Conservation (phyloP, 2,329 filamentous ascomycete species). For the Sarocladium brachiariae region DNA sequence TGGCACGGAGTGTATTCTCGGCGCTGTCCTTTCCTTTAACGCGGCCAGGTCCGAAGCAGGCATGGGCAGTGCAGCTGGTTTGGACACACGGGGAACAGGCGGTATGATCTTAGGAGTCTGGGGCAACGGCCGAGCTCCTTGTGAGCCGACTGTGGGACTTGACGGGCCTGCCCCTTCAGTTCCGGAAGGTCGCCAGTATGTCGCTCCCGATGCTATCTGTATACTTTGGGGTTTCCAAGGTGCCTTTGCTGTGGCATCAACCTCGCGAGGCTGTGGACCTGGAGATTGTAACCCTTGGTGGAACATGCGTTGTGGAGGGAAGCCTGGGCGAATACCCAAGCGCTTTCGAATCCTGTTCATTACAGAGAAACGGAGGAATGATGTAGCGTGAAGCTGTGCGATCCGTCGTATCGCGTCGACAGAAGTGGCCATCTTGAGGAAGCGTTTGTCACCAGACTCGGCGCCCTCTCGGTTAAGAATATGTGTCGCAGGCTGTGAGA, state of each 20-base stretch:
- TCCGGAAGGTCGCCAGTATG: not conserved
- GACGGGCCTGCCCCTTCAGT: not conserved
- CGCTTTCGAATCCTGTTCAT: conserved; percentile 53
- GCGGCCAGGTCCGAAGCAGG: conserved; percentile 20
- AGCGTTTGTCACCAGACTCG: conserved; percentile 37
- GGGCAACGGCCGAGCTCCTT: not conserved
- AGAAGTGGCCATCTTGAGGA: conserved; percentile 40
- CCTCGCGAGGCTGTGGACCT: conserved; percentile 9
- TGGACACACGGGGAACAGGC: conserved; percentile 17
- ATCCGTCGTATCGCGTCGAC: conserved; percentile 24
- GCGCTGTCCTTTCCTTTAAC: conserved; percentile 21
- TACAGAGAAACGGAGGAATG: conserved; percentile 58
- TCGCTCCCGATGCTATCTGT: conserved; percentile 10
- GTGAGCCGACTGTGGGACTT: not conserved
- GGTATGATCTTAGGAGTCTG: conserved; percentile 9
- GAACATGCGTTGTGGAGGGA: conserved; percentile 16
- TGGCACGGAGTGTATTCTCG: conserved; percentile 24
- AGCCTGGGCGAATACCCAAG: conserved; percentile 24
- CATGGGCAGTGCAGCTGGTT: conserved; percentile 22
- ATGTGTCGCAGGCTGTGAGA: conserved; percentile 62
- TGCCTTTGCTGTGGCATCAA: conserved; percentile 13
- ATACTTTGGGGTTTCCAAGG: conserved; percentile 18
- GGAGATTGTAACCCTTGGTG: not conserved
- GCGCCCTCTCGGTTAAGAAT: conserved; percentile 55
- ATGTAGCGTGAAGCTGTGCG: conserved; percentile 38